Conservation (phyloP, 179 eudicot species). For the Nepenthes alata region DNA sequence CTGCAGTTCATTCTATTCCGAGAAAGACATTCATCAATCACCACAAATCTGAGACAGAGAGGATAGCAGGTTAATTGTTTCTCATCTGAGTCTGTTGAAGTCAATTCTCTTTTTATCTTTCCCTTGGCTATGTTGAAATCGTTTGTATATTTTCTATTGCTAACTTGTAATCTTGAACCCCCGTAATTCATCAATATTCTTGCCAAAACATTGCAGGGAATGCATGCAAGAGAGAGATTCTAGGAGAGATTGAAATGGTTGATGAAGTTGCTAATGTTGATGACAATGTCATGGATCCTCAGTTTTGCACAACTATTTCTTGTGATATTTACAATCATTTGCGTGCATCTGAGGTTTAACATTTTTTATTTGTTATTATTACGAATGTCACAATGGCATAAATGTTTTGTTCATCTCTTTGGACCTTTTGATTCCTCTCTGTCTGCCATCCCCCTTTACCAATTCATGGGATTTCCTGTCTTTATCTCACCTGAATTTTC, state of each 20-base stretch:
- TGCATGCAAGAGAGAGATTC: conserved; percentile 56
- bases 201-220: conserved; percentile 19
- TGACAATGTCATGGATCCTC: conserved; percentile 62
- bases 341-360: conserved; percentile 67
- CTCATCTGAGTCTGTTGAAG: too few species aligned
- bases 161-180: background rate
- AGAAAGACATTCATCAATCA: conserved; percentile 51
- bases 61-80: conserved; percentile 35
- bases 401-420: too few species aligned
- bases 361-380: background rate
- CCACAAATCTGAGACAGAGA: conserved; percentile 41
- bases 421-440: too few species aligned
- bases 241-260: conserved; percentile 24
- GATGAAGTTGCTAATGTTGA: conserved; percentile 55
- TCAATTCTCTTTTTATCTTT: background rate
- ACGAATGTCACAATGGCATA: background rate
- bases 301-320: conserved; percentile 77
- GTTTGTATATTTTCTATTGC: background rate
- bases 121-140: background rate
- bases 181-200: background rate
- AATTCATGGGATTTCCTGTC: too few species aligned
- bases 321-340: conserved; percentile 87
- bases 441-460: too few species aligned
- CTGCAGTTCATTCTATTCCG: conserved; percentile 47
- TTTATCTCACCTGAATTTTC: background rate